These are phyloP conservation scores for Myriosclerotinia duriaeana DNA, from an alignment of 2,329 filamentous ascomycete species.

Conservation along the genomic window DNA sequence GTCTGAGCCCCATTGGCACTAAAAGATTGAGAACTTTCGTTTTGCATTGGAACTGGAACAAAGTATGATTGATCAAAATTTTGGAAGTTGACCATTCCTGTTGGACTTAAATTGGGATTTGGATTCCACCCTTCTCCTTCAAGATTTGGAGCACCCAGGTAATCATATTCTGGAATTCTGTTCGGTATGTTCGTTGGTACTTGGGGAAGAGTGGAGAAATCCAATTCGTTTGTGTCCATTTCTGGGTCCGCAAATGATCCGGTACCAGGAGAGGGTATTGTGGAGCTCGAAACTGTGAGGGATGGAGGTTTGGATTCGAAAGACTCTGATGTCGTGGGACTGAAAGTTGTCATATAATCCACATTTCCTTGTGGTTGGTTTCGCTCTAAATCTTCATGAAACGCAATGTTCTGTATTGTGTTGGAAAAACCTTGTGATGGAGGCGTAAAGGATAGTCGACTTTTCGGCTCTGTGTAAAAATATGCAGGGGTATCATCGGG, in stretches of 20 bases:
- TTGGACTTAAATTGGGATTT: too few species aligned
- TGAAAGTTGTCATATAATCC: neutral
- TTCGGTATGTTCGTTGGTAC: neutral
- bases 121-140: neutral
- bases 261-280: neutral
- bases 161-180: neutral
- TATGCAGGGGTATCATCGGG: neutral
- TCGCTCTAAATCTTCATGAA: neutral
- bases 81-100: neutral
- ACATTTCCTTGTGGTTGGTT: neutral
- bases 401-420: neutral
- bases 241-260: neutral
- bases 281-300: neutral
- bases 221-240: neutral
- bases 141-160: neutral
- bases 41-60: neutral
- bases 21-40: neutral
- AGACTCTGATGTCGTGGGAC: neutral
- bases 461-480: neutral
- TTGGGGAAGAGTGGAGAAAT: neutral
- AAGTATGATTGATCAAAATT: neutral
- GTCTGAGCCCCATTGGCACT: neutral
- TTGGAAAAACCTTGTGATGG: neutral
- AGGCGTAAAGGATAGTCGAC: neutral
- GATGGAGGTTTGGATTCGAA: neutral